Percentiles rank a stretch among this genome's conserved stretches.
These are phyloP conservation scores for Rhododendron henanense DNA, from an alignment of 148 eudicot species.

Conservation along the genomic window DNA sequence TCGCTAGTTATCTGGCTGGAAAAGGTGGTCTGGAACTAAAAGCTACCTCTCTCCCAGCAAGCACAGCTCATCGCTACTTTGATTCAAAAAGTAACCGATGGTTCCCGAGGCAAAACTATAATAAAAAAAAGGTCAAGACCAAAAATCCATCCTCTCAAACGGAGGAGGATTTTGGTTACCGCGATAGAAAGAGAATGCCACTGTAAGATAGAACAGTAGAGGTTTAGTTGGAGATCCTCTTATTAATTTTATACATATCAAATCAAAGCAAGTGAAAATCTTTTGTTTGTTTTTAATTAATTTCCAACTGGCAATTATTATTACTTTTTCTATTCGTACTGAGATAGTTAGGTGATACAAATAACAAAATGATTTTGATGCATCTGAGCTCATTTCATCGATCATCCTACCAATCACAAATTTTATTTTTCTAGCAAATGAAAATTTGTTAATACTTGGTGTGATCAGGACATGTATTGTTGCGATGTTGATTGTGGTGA, in stretches of 20 bases:
- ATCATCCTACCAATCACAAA: not conserved
- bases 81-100: too few species aligned
- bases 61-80: too few species aligned
- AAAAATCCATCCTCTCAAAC: not conserved
- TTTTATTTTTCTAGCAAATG: not conserved
- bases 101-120: too few species aligned
- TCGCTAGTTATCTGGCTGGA: not conserved
- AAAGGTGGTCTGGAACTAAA: too few species aligned
- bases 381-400: slow-evolving; percentile 17
- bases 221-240: not conserved
- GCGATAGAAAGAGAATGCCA: not conserved
- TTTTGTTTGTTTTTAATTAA: not conserved
- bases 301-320: not conserved
- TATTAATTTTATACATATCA: not conserved
- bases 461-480: not conserved
- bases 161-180: not conserved
- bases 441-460: not conserved
- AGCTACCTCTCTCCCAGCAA: too few species aligned
- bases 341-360: too few species aligned
- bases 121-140: too few species aligned
- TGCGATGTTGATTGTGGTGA: not conserved
- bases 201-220: not conserved
- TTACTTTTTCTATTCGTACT: not conserved
- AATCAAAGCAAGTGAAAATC: not conserved
- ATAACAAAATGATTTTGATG: slow-evolving; percentile 20